phyloP scores from a whole-genome alignment of 2,329 filamentous ascomycete genomes.

The Fusarium sp. region DNA sequence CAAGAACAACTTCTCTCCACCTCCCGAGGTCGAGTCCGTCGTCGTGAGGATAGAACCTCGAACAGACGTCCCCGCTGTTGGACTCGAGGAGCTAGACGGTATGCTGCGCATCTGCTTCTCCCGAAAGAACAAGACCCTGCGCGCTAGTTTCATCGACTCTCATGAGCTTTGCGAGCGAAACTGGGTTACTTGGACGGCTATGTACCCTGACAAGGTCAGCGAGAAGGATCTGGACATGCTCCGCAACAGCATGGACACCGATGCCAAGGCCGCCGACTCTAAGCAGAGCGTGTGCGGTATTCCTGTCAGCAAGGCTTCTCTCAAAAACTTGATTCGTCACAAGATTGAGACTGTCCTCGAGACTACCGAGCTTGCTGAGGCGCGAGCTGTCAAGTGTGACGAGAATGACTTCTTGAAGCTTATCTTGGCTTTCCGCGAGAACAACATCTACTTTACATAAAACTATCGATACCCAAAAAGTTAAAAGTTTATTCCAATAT shows the following conservation, averaged over 20 bases:
- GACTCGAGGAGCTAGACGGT: constrained; percentile 95
- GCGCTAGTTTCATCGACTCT: constrained; percentile 83
- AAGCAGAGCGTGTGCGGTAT: constrained; percentile 16
- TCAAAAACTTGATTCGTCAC: constrained; percentile 14
- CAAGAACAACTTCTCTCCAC: constrained; percentile 95
- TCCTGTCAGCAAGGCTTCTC: constrained; percentile 13
- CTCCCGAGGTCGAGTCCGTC: constrained; percentile 90
- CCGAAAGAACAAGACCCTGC: constrained; percentile 89
- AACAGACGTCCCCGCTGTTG: constrained; percentile 81
- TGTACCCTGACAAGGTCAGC: constrained; percentile 62
- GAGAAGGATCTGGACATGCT: constrained; percentile 12
- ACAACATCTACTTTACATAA: constrained; percentile 18
- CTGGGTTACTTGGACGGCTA: constrained; percentile 89
- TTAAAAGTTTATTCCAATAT: not conserved
- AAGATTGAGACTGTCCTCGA: constrained; percentile 18
- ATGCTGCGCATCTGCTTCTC: constrained; percentile 77
- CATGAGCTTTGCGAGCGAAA: constrained; percentile 86
- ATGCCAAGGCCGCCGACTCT: constrained; percentile 7
- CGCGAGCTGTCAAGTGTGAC: constrained; percentile 16
- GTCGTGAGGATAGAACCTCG: constrained; percentile 93
- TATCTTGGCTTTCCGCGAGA: constrained; percentile 16
- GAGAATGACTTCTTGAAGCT: constrained; percentile 19
- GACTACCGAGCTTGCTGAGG: constrained; percentile 10
- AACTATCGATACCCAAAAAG: constrained; percentile 1
- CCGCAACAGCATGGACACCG: constrained; percentile 9